Evolutionary conservation across 2,329 filamentous ascomycete species (phyloP).

Genomic region (Fusarium transvaalense): DNA sequence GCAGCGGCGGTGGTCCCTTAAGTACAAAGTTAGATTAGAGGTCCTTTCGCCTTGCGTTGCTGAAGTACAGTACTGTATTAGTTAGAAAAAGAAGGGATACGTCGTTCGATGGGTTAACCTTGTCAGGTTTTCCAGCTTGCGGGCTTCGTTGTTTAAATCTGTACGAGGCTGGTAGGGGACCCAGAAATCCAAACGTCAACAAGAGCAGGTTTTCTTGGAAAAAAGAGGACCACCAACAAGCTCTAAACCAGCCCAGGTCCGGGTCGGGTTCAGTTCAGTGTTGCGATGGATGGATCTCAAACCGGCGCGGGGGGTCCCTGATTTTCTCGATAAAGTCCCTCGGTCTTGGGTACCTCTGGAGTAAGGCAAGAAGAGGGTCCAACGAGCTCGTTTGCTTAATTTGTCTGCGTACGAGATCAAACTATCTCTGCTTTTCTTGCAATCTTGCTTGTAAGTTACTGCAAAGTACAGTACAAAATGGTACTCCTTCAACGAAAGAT

Average conservation of each 20-base stretch:
- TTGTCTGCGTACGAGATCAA: slow-evolving; percentile 18
- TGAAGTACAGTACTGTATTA: slow-evolving; percentile 11
- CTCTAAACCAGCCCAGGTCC: slow-evolving; percentile 28
- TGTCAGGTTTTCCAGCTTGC: slow-evolving; percentile 19
- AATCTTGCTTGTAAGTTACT: slow-evolving; percentile 23
- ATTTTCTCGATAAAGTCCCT: slow-evolving; percentile 12
- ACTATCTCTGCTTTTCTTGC: slow-evolving; percentile 5
- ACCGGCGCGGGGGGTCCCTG: slow-evolving; percentile 36
- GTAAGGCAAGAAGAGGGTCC: slow-evolving; percentile 23
- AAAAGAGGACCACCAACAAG: slow-evolving; percentile 43
- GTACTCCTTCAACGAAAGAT: slow-evolving; percentile 12
- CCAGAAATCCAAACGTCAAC: slow-evolving; percentile 38
- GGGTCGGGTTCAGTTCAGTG: slow-evolving; percentile 27
- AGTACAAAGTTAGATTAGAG: slow-evolving; percentile 1
- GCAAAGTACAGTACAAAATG: slow-evolving; percentile 3
- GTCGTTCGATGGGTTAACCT: slow-evolving; percentile 19
- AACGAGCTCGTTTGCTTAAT: slow-evolving; percentile 20
- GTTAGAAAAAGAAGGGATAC: slow-evolving; percentile 8
- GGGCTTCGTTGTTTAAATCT: slow-evolving; percentile 41
- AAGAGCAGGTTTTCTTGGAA: slow-evolving; percentile 46
- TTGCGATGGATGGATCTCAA: slow-evolving; percentile 33
- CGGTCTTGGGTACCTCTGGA: slow-evolving; percentile 14
- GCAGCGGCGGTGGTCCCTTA: slow-evolving; percentile 24
- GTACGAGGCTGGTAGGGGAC: slow-evolving; percentile 38
- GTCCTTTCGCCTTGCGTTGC: slow-evolving; percentile 12